Evolutionary conservation across 2,329 filamentous ascomycete genomes (phyloP), one percentile per base, ranked within the genome.

Genomic region (Coniosporium tulheliwenetii): DNA sequence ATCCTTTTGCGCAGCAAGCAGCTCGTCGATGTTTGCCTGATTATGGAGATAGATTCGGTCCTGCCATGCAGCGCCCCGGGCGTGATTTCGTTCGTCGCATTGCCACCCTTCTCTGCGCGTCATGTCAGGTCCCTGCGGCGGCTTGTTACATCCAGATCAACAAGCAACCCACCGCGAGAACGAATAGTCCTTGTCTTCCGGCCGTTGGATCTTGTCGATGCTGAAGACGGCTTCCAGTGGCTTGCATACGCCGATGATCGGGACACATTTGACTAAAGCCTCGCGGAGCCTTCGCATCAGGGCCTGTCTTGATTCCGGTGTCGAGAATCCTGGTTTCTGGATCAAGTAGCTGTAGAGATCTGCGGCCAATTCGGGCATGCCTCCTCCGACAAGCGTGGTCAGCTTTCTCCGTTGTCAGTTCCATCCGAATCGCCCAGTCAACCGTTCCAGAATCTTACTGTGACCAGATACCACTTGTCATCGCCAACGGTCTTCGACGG

Each of bases 231-330:
- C 68, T 48, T 78, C 74, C 4, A 80, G 55, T 7, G 75, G 73
- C 50, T 77, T 79, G 54, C 72, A 76, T 0, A 79, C 72, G 1
- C 77, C 77, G 12, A 77, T 64, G 2, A 79, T 60, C 10, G 49
- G 45, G 2, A 75, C 62, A n/a, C 65, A 57, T 55, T 80, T 79
- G 43, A 81, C 54, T 10, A 80, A 59, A 0, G 66, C 67, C 54
- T 80, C 77, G 36, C 76, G 66, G 2, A 76, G 48, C 2, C 70
- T 58, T 2, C 66, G 64, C 41, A 75, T 58, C 7, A 76, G 58
- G 0, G 52, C 53, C 48, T 73, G 57, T 9, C 72, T 63, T 10
- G 65, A 53, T 1, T 56, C 58, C 0, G 66, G 45, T 0, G 62
- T 66, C 1, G 57, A 48, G 48, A 64, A 69, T 34, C 63, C 54